A percentile compares a stretch with the other conserved stretches of the same genome.
These are phyloP conservation scores for Bipolaris gigantea DNA, from an alignment of 2,329 filamentous ascomycete species.

Conservation along the genomic window DNA sequence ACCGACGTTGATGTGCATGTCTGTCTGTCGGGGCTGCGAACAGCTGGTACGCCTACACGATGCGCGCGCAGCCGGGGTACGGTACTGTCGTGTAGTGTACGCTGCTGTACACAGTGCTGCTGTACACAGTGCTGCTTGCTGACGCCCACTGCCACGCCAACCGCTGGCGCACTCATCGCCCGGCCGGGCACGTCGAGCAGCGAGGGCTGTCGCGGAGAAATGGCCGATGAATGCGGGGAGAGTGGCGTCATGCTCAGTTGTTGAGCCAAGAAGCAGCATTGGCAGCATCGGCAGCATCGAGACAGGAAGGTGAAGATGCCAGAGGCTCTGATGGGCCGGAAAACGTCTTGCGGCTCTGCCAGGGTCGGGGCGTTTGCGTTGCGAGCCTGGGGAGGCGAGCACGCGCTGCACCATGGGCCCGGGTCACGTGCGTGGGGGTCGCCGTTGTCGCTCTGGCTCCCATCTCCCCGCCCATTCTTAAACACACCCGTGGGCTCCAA, in stretches of 20 bases:
- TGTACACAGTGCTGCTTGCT: not conserved
- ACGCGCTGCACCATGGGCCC: slow-evolving; percentile 13
- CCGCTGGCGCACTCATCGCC: not conserved
- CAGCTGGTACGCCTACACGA: not conserved
- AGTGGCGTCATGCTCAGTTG: not conserved
- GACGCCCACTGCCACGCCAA: slow-evolving; percentile 4
- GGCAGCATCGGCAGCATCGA: not conserved
- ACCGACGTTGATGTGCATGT: not conserved
- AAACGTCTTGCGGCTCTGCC: not conserved
- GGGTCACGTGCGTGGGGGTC: slow-evolving; percentile 10
- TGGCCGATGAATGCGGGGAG: slow-evolving; percentile 1
- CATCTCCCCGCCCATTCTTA: slow-evolving; percentile 16
- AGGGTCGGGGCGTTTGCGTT: slow-evolving; percentile 18
- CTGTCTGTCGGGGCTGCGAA: not conserved
- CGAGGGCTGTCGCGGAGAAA: not conserved
- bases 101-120: too few relatives aligned
- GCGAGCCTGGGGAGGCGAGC: not conserved
- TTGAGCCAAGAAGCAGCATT: slow-evolving; percentile 4
- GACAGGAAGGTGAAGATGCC: not conserved
- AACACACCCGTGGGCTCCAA: not conserved
- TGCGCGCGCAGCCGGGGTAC: too few relatives aligned
- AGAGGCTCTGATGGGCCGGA: not conserved
- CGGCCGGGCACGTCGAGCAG: not conserved
- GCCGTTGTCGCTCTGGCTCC: slow-evolving; percentile 1
- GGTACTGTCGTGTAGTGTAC: too few relatives aligned